phyloP scores from a whole-genome alignment of 768 basidiomycete genomes.

The Termitomyces sp. region DNA sequence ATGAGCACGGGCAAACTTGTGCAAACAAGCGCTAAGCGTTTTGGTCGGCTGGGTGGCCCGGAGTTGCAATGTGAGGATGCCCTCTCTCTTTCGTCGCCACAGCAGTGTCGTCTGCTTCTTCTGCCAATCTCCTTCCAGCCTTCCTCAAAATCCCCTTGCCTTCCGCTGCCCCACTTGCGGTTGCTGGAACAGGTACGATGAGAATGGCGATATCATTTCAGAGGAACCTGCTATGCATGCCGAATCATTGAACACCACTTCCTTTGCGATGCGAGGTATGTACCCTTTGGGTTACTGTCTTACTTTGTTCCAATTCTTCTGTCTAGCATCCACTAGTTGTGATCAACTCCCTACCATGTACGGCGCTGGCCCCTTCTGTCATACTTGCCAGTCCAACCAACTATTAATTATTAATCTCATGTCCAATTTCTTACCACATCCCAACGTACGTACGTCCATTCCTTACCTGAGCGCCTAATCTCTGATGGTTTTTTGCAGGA shows the following conservation, averaged over 20 bases:
- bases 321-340: slow-evolving; percentile 62
- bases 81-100: slow-evolving; percentile 49
- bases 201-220: slow-evolving; percentile 72
- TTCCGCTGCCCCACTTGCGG: slow-evolving; percentile 66
- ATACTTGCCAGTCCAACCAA: slow-evolving; percentile 90
- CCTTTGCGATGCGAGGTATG: slow-evolving; percentile 73
- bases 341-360: slow-evolving; percentile 65
- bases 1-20: slow-evolving; percentile 32
- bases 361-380: slow-evolving; percentile 69
- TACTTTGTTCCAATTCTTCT: background rate
- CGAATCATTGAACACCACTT: slow-evolving; percentile 60
- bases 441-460: slow-evolving; percentile 56
- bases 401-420: slow-evolving; percentile 82
- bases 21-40: slow-evolving; percentile 8
- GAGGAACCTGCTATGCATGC: slow-evolving; percentile 90
- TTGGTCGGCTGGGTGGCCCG: background rate
- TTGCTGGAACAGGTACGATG: slow-evolving; percentile 74
- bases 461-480: background rate
- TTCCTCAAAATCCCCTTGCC: slow-evolving; percentile 45
- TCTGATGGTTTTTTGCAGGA: slow-evolving; percentile 40
- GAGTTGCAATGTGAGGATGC: slow-evolving; percentile 21
- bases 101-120: slow-evolving; percentile 63
- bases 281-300: background rate
- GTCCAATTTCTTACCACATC: slow-evolving; percentile 82
- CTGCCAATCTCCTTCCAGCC: slow-evolving; percentile 48